These are phyloP conservation scores for Amanita brunnescens DNA, from an alignment of 768 basidiomycete genomes.

Conservation along the genomic window DNA sequence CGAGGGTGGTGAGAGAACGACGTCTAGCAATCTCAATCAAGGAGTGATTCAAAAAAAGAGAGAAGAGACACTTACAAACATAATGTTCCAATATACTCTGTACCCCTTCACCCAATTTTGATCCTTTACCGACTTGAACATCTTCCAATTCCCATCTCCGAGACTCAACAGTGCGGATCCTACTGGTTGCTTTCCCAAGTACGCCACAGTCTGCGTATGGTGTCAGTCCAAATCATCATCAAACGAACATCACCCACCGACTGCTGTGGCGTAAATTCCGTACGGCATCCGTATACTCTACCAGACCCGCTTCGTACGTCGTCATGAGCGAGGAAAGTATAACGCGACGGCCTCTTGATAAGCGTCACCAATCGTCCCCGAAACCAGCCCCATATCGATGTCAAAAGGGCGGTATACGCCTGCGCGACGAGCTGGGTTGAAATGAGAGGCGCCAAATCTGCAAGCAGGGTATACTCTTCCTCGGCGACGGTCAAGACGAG, in stretches of 20 bases:
- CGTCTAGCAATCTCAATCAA: conserved; percentile 35
- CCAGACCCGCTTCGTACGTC: too few species aligned
- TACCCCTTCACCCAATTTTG: conserved; percentile 42
- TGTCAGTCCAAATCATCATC: neutral
- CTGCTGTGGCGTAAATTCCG: conserved; percentile 42
- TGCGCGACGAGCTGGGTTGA: conserved; percentile 39
- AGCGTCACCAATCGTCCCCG: too few species aligned
- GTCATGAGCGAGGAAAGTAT: too few species aligned
- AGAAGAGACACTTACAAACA: conserved; percentile 46
- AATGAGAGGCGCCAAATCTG: conserved; percentile 55
- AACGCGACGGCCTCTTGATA: too few species aligned
- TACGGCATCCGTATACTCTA: conserved; percentile 7
- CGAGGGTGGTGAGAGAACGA: conserved; percentile 64
- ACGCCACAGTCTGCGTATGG: conserved; percentile 49
- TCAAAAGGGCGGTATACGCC: conserved; percentile 53
- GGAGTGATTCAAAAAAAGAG: neutral
- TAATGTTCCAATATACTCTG: conserved; percentile 66
- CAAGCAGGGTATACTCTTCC: conserved; percentile 62
- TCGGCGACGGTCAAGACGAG: conserved; percentile 58
- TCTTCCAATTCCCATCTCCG: conserved; percentile 88
- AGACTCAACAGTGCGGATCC: conserved; percentile 57
- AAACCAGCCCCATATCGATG: conserved; percentile 33
- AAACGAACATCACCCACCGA: conserved; percentile 31
- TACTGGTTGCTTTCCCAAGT: conserved; percentile 62
- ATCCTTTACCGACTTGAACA: conserved; percentile 52